Conservation (phyloP, 345 rosid genomes). For the Mercurialis annua region DNA sequence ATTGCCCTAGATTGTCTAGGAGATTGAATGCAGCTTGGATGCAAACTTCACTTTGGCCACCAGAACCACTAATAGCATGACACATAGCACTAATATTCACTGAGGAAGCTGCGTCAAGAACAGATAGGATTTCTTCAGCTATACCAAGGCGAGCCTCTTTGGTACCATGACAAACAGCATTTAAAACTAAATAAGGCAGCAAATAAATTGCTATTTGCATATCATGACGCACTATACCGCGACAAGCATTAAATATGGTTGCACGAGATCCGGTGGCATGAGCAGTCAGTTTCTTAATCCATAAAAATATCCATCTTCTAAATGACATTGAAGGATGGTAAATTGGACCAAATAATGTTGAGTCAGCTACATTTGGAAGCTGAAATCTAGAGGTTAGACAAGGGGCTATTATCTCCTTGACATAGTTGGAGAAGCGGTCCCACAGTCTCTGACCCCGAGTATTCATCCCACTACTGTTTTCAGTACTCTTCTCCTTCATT, state of each 20-base stretch:
- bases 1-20: constrained; percentile 97
- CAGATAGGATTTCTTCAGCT: constrained; percentile 77
- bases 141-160: constrained; percentile 80
- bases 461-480: constrained; percentile 38
- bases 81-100: constrained; percentile 59
- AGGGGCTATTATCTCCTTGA: constrained; percentile 95
- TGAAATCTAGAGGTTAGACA: constrained; percentile 94
- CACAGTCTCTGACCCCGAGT: constrained; percentile 86
- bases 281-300: constrained; percentile 82
- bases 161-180: constrained; percentile 83
- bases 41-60: constrained; percentile 89
- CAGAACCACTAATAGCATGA: constrained; percentile 45
- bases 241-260: constrained; percentile 81
- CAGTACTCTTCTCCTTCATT: constrained; percentile 36
- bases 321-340: constrained; percentile 91
- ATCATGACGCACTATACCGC: constrained; percentile 97
- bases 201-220: constrained; percentile 87
- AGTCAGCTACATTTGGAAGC: constrained; percentile 80
- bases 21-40: constrained; percentile 92
- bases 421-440: constrained; percentile 89
- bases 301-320: constrained; percentile 84
- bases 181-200: constrained; percentile 84
- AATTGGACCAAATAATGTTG: constrained; percentile 66
- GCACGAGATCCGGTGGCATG: constrained; percentile 89
- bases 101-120: constrained; percentile 84